Percentiles rank a stretch among this genome's conserved stretches.
Evolutionary conservation across 2,329 filamentous ascomycete genomes (phyloP).

Genomic region (Rhytidhysteron rufulum): DNA sequence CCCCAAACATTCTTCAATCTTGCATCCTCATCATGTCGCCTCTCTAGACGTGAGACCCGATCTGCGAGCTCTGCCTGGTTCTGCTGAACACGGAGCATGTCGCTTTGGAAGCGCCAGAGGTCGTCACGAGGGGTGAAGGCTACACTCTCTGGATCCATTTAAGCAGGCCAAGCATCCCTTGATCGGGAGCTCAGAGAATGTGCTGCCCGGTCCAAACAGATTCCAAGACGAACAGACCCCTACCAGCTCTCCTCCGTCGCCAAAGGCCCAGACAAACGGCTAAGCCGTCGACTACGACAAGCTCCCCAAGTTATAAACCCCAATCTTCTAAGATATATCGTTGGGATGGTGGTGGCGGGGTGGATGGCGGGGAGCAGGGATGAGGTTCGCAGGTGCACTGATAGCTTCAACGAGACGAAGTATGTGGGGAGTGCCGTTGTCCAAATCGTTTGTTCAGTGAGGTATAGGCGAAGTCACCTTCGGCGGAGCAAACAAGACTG

Average conservation of each 20-base stretch:
- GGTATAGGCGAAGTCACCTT: too few relatives aligned
- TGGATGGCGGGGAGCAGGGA: conserved; percentile 1
- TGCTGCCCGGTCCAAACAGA: too few relatives aligned
- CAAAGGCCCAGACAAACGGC: conserved; percentile 17
- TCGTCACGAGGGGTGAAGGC: conserved; percentile 62
- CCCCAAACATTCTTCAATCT: conserved; percentile 82
- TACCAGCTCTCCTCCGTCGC: conserved; percentile 15
- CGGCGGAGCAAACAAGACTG: too few relatives aligned
- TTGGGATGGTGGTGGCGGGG: conserved; percentile 3
- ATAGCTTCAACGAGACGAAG: too few relatives aligned
- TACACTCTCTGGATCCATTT: conserved; percentile 61
- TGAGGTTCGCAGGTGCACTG: conserved; percentile 2
- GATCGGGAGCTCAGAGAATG: too few relatives aligned
- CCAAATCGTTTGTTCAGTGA: too few relatives aligned
- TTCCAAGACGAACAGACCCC: conserved; percentile 5
- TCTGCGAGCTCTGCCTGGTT: conserved; percentile 60
- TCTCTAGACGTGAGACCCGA: conserved; percentile 58
- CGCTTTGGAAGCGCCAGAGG: conserved; percentile 61
- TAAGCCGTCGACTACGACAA: conserved; percentile 12
- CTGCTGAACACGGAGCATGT: conserved; percentile 58
- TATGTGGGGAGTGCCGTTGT: too few relatives aligned
- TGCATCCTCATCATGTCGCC: conserved; percentile 60
- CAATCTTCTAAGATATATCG: conserved; percentile 3
- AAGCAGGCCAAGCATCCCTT: conserved; percentile 30
- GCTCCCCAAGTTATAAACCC: conserved; percentile 2